Base-by-base conservation (phyloP, 129 eudicot genomes). In the Artemisia annua region DNA sequence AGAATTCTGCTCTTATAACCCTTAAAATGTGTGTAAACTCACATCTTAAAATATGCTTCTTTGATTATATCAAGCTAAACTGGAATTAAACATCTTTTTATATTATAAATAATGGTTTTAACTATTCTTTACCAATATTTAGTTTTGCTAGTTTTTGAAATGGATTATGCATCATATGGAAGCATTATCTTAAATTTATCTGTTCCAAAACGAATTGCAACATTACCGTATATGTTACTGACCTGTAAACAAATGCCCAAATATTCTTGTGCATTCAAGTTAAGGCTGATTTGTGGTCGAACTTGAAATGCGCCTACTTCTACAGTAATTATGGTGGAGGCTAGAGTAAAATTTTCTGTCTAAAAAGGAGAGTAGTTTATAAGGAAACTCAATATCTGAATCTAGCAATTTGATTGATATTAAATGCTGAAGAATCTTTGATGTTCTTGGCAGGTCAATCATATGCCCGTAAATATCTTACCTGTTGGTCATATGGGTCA, bases 401-500 rank as follows among this genome's bases (percentile, higher is more conserved):
- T 18, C 20, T 39, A 0, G n/a, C 67, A 60, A 59, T 57, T 61
- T 74, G 51, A 57, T 55, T 20, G 35, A 55, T 74, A 22, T 50
- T 65, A n/a, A 19, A 55, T 19, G 63, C 48, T 20, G 69, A 77
- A 59, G 20, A 48, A 57, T 18, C 20, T 35, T 64, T 71, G 5
- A 11, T 70, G 66, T 54, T 62, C 32, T 80, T 22, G 57, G 54
- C 88, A 87, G 97, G 91, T 79, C 55, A 88, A 76, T 71, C 84
- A 86, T 53, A 58, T 91, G 64, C 88, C 89, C 7, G 85, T 76
- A 66, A 88, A 86, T 69, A 78, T 83, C 72, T 75, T 84, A 63
- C 90, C 92, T 51, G 86, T 82, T 75, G 87, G 83, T 58, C 85
- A 81, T 72, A 52, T 79, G 35, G 70, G 83, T 74, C 95, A 86